Evolutionary conservation across 345 rosid species (phyloP).

Genomic region (Raphanus raphanistrum): DNA sequence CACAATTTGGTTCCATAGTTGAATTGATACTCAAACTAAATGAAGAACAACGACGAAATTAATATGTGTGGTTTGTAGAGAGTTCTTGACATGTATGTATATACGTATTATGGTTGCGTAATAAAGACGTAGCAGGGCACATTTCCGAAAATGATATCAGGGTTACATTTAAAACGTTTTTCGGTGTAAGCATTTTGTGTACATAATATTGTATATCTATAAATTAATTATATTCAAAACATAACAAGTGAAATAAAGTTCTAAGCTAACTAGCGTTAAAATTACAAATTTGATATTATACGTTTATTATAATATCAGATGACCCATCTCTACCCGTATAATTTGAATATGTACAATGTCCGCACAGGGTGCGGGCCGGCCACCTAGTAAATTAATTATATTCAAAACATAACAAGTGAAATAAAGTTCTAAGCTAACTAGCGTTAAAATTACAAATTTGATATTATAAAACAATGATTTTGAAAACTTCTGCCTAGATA

Average conservation of each 20-base stretch:
- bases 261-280: too few relatives aligned
- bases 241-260: not conserved
- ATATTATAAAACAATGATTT: too few relatives aligned
- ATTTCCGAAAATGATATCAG: not conserved
- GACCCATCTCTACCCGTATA: too few relatives aligned
- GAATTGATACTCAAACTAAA: not conserved
- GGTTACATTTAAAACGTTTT: not conserved
- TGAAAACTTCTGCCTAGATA: too few relatives aligned
- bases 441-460: not conserved
- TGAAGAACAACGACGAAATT: not conserved
- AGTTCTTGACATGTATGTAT: not conserved
- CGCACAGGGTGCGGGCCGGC: too few relatives aligned
- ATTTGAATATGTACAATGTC: too few relatives aligned
- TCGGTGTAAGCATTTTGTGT: not conserved
- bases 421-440: too few relatives aligned
- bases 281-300: not conserved
- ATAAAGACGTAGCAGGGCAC: not conserved
- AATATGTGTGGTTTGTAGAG: not conserved
- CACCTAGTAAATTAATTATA: not conserved
- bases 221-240: not conserved
- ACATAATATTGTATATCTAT: not conserved
- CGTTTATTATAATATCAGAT: too few relatives aligned
- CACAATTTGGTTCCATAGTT: slow-evolving; percentile 9
- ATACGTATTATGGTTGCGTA: not conserved
- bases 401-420: not conserved